Evolutionary conservation across 306 rosid species (phyloP), one percentile per base, ranked within the genome.

Genomic region (Malus sylvestris): DNA sequence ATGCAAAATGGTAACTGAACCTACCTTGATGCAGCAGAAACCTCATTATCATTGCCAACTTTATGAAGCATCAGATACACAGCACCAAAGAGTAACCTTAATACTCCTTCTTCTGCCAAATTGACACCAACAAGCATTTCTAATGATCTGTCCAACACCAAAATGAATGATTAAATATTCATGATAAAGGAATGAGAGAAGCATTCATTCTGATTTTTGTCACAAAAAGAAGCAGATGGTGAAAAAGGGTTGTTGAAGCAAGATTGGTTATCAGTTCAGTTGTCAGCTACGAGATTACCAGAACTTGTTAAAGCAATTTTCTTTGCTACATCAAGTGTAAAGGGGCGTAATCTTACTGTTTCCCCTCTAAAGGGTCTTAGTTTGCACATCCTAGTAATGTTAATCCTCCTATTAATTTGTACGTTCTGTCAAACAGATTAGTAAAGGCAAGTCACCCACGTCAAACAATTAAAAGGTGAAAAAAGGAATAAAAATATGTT

Each of bases 1-100:
- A 18, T 60, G 19, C 6, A 53, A 60, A 81, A 70, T 35, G 70
- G 77, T 72, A 62, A 79, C 74, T 66, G 65, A 81, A 71, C 77
- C 72, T 86, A 94, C 98, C 98, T 90, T 71, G 97, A 91, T 67
- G 97, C 95, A 70, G 95, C 91, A 84, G 97, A 94, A 79, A 87
- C 84, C 77, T 93, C 98, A 44, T 81, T 87, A 73, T 92, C 98
- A 81, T 80, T 92, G 76, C 89, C 95, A 87, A 85, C 83, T 85
- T 78, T 92, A 38, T 68, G 84, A 78, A 92, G 86, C 86, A 92
- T 91, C 77, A 94, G 90, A 91, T 89, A 89, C 73, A 92, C 89
- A 38, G 90, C 85, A 76, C 93, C 93, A 81, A 94, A 94, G 81
- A 94, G 88, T 85, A 94, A 86, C 77, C 97, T 88, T 84, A 92